Evolutionary conservation across 2,329 filamentous ascomycete species (phyloP).

Genomic region (Arthrobotrys conoides): DNA sequence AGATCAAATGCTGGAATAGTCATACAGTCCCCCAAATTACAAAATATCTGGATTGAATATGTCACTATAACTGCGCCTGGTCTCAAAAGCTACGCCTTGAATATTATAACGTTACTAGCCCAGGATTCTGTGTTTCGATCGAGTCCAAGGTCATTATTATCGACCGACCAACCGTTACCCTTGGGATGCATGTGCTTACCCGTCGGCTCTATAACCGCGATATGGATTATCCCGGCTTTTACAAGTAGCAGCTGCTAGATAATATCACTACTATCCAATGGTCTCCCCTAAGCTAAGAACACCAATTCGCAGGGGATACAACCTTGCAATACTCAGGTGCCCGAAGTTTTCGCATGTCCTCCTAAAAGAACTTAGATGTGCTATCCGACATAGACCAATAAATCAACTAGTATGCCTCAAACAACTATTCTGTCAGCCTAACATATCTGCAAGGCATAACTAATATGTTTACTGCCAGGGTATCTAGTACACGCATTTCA

Average conservation of each 20-base stretch:
- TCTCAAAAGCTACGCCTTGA: not conserved
- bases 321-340: not conserved
- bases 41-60: not conserved
- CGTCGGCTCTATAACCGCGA: conserved; percentile 17
- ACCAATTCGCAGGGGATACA: not conserved
- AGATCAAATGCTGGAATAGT: no score
- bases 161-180: not conserved
- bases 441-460: not conserved
- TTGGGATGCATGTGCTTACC: conserved; percentile 4
- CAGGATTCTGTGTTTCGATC: not conserved
- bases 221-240: conserved; percentile 7
- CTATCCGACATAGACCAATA: not conserved
- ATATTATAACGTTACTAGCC: not conserved
- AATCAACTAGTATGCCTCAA: not conserved
- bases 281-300: not conserved
- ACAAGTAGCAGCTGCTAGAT: not conserved
- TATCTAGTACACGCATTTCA: not conserved
- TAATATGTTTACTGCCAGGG: not conserved
- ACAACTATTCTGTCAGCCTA: not conserved
- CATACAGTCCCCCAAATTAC: not conserved
- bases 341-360: not conserved
- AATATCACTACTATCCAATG: not conserved
- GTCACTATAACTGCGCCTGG: not conserved
- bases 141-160: not conserved
- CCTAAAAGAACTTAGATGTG: not conserved